These are phyloP conservation scores for Inosperma sp. DNA, from an alignment of 768 basidiomycete species.

Conservation along the genomic window DNA sequence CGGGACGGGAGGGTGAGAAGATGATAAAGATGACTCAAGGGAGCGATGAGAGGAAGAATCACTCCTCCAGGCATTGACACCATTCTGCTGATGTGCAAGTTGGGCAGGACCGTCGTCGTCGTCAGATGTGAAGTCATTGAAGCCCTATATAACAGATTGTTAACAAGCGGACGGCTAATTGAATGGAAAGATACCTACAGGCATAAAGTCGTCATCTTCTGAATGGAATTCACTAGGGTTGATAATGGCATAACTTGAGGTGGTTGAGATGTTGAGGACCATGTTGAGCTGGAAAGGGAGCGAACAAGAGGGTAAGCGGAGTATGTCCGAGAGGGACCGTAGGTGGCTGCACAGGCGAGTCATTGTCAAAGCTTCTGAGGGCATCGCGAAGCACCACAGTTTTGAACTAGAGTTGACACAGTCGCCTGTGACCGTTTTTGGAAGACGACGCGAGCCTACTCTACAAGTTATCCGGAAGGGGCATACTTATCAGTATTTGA, in stretches of 20 bases:
- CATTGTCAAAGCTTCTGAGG: too few relatives aligned
- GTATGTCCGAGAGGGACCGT: too few relatives aligned
- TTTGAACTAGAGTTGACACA: too few relatives aligned
- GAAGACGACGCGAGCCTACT: too few relatives aligned
- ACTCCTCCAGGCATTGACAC: slow-evolving; percentile 18
- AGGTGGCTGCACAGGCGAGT: too few relatives aligned
- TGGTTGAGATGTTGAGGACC: slow-evolving; percentile 31
- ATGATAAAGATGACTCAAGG: slow-evolving; percentile 11
- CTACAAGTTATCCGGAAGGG: too few relatives aligned
- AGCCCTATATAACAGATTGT: slow-evolving; percentile 23
- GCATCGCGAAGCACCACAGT: too few relatives aligned
- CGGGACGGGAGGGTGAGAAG: slow-evolving; percentile 10
- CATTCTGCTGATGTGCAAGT: slow-evolving; percentile 8
- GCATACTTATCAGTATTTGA: too few relatives aligned
- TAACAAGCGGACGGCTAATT: slow-evolving; percentile 12
- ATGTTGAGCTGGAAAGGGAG: slow-evolving; percentile 31
- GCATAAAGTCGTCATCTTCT: too few relatives aligned
- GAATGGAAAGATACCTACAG: slow-evolving; percentile 23
- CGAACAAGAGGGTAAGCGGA: slow-evolving; percentile 20
- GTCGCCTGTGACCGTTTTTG: too few relatives aligned
- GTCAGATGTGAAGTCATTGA: slow-evolving; percentile 27
- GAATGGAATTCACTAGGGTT: slow-evolving; percentile 39
- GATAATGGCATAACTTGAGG: slow-evolving; percentile 41
- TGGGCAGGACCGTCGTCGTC: slow-evolving; percentile 23
- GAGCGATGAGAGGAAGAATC: slow-evolving; percentile 20